Evolutionary conservation across 75 land plant species (phyloP), one percentile per base, ranked within the genome.

Genomic region (Azolla pinnata): DNA sequence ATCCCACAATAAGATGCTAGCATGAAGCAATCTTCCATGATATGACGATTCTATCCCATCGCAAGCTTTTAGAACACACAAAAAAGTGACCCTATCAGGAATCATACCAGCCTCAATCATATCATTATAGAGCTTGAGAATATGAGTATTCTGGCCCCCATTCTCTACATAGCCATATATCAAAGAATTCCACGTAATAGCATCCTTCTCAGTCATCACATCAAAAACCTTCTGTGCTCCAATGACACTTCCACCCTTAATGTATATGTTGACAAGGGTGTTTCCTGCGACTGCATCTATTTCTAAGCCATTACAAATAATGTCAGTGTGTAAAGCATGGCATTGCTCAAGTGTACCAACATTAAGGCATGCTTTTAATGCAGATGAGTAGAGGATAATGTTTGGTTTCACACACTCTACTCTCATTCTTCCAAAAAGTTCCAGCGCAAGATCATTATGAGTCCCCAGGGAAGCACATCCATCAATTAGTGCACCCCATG

Each of bases 401-500:
- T 44, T 56, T 18, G 68, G 50, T 25, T 21, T 12, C 8, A n/a
- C 20, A 31, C 64, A 32, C 17, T 29, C 35, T 32, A 17, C 29
- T 12, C 38, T 27, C 68, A 66, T 66, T 28, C 26, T 40, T 29
- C 18, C 18, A 23, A 66, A 66, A 2, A 45, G 5, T 29, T 44
- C 33, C 28, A 66, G 31, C 2, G 68, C 68, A 27, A 50, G 63
- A 12, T 9, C 14, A 31, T 44, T 31, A 16, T 45, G 33, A 12
- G 29, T 26, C 7, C n/a, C 61, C 4, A 58, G 63, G 23, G 31
- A 40, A 42, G 57, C 68, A 35, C 21, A 56, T 12, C 61, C 68
- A n/a, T 31, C 68, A 29, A 66, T 66, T 25, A 66, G 20, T 2
- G 68, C 62, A 57, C 57, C 57, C 72, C 72, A 69, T 23, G 72